A percentile compares a stretch with the other conserved stretches of the same genome.
These are phyloP conservation scores for Helotiales sp. DNA, from an alignment of 2,329 filamentous ascomycete species.

Conservation along the genomic window DNA sequence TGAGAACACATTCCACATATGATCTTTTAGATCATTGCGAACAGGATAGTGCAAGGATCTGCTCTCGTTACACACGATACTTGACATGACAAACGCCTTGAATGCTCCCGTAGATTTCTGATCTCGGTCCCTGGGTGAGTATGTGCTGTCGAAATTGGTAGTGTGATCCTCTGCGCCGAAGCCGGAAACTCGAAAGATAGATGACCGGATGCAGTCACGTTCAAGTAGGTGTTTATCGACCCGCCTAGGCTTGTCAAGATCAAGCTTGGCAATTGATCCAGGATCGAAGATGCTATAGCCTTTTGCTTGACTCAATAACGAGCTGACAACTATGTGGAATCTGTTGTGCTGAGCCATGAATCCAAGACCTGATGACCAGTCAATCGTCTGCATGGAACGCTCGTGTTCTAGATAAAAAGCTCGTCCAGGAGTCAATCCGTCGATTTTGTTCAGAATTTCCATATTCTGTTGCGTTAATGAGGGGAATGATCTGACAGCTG, in stretches of 20 bases:
- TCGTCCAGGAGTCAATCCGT: slow-evolving; percentile 33
- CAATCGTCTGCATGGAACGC: slow-evolving; percentile 46
- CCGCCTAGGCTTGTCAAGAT: background rate
- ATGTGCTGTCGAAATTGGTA: slow-evolving; percentile 4
- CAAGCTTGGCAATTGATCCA: background rate
- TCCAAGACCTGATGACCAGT: background rate
- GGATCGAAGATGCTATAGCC: slow-evolving; percentile 4
- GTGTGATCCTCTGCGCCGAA: slow-evolving; percentile 39
- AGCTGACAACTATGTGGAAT: slow-evolving; percentile 7
- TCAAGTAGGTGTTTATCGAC: slow-evolving; percentile 20
- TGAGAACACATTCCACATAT: background rate
- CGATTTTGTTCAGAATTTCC: slow-evolving; percentile 39
- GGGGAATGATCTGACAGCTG: slow-evolving; percentile 46
- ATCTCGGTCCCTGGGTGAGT: slow-evolving; percentile 1
- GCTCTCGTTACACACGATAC: background rate
- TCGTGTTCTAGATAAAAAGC: slow-evolving; percentile 44
- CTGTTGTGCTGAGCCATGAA: slow-evolving; percentile 11
- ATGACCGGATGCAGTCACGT: slow-evolving; percentile 34
- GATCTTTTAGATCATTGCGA: background rate
- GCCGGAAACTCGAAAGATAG: slow-evolving; percentile 33
- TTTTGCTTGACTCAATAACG: slow-evolving; percentile 5
- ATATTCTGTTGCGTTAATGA: slow-evolving; percentile 38
- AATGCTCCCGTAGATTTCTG: background rate
- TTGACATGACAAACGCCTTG: slow-evolving; percentile 9
- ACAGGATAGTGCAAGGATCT: background rate